Conservation (phyloP, 495 filamentous ascomycete genomes). For the Xylaria bambusicola region DNA sequence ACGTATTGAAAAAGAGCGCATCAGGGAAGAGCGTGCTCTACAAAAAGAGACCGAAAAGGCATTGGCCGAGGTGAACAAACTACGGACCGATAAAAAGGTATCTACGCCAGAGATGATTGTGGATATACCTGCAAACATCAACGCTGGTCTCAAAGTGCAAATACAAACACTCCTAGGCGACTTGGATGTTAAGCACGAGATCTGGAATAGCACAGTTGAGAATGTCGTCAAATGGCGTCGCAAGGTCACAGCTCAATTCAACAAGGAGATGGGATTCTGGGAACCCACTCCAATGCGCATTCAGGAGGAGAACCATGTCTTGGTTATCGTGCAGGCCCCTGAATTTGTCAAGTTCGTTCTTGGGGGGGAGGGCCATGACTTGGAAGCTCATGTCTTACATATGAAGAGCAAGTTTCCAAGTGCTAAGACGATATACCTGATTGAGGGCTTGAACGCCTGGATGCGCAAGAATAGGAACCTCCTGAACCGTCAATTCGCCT, state of each 20-base stretch:
- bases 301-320: conserved; percentile 63
- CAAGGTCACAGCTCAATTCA: conserved; percentile 64
- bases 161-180: conserved; percentile 56
- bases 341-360: conserved; percentile 69
- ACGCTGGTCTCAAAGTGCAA: conserved; percentile 55
- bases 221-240: conserved; percentile 75
- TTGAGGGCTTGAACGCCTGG: conserved; percentile 69
- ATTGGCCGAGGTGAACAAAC: conserved; percentile 72
- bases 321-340: conserved; percentile 65
- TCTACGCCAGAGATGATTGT: conserved; percentile 83
- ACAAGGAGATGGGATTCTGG: conserved; percentile 63
- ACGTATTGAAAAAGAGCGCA: conserved; percentile 51
- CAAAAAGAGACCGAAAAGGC: conserved; percentile 70
- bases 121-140: conserved; percentile 63
- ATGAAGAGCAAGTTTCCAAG: conserved; percentile 57
- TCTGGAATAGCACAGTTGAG: conserved; percentile 50
- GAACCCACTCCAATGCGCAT: conserved; percentile 63
- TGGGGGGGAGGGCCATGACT: conserved; percentile 43
- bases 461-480: conserved; percentile 70
- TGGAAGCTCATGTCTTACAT: conserved; percentile 61
- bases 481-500: conserved; percentile 66
- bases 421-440: conserved; percentile 68
- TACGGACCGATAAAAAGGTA: conserved; percentile 74
- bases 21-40: conserved; percentile 59
- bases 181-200: conserved; percentile 41